phyloP scores from a whole-genome alignment of 129 eudicot species.

The Mikania micrantha region DNA sequence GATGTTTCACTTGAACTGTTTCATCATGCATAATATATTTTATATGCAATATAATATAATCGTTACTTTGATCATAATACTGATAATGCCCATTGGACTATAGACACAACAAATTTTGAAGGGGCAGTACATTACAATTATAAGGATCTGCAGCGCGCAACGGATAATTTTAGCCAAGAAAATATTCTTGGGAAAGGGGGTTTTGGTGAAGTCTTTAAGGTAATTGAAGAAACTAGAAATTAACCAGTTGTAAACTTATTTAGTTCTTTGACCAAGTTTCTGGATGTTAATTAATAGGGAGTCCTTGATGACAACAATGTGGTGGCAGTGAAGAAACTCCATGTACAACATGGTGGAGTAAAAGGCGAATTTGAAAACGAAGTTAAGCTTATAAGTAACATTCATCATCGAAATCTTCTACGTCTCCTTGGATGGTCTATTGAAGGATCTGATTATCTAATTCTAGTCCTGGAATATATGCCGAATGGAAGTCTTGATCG shows the following conservation, averaged over 20 bases:
- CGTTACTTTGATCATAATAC: no score
- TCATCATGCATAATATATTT: no score
- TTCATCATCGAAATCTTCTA: slow-evolving; percentile 64
- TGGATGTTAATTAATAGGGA: slow-evolving; percentile 28
- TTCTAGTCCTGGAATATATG: slow-evolving; percentile 65
- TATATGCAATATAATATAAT: no score
- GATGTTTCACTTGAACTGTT: not conserved
- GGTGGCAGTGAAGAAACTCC: slow-evolving; percentile 60
- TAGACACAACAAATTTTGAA: slow-evolving; percentile 31
- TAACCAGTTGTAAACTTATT: not conserved
- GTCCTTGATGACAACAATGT: slow-evolving; percentile 37
- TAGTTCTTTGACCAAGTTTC: not conserved
- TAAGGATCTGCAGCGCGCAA: slow-evolving; percentile 13
- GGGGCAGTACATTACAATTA: slow-evolving; percentile 31
- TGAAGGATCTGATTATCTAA: slow-evolving; percentile 48
- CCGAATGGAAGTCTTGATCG: slow-evolving; percentile 66
- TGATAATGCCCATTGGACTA: not conserved
- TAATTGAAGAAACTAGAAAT: not conserved
- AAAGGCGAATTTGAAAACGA: slow-evolving; percentile 55
- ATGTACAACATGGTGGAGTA: slow-evolving; percentile 31
- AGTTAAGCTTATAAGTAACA: slow-evolving; percentile 63
- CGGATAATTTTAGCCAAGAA: slow-evolving; percentile 38
- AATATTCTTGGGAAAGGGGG: slow-evolving; percentile 54
- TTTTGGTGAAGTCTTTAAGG: slow-evolving; percentile 46
- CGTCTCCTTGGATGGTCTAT: slow-evolving; percentile 62